phyloP scores from a whole-genome alignment of 139 green algal genomes.

The Volvox reticuliferus region DNA sequence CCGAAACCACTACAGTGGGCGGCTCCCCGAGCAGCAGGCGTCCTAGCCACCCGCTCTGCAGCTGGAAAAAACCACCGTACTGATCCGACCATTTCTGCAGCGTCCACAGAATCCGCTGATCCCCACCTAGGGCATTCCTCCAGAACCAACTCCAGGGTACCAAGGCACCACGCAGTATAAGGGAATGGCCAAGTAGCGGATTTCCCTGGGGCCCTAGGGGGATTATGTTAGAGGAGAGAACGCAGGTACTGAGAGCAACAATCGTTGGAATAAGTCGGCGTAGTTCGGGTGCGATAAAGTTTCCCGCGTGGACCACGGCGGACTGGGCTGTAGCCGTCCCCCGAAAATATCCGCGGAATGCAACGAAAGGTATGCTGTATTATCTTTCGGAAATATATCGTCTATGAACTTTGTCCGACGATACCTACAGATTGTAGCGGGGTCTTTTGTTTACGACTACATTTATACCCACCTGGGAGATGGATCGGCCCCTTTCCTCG shows the following conservation, averaged over 20 bases:
- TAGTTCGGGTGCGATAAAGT: too few relatives aligned
- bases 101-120: neutral
- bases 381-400: too few relatives aligned
- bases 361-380: too few relatives aligned
- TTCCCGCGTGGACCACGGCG: too few relatives aligned
- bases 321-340: too few relatives aligned
- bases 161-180: neutral
- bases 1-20: slow-evolving; percentile 36
- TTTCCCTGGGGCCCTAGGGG: neutral
- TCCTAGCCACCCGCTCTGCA: neutral
- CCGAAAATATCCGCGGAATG: too few relatives aligned
- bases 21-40: neutral
- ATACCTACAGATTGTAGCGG: too few relatives aligned
- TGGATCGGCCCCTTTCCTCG: neutral
- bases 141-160: neutral
- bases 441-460: too few relatives aligned
- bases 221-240: neutral
- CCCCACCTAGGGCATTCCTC: neutral
- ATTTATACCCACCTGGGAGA: neutral
- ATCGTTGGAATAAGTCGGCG: too few relatives aligned
- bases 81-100: slow-evolving; percentile 5
- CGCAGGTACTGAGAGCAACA: neutral
- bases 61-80: neutral
- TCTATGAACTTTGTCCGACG: too few relatives aligned
- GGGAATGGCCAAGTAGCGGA: slow-evolving; percentile 9